phyloP scores from a whole-genome alignment of 768 basidiomycete species.

The Neoboletus subvelutipes region DNA sequence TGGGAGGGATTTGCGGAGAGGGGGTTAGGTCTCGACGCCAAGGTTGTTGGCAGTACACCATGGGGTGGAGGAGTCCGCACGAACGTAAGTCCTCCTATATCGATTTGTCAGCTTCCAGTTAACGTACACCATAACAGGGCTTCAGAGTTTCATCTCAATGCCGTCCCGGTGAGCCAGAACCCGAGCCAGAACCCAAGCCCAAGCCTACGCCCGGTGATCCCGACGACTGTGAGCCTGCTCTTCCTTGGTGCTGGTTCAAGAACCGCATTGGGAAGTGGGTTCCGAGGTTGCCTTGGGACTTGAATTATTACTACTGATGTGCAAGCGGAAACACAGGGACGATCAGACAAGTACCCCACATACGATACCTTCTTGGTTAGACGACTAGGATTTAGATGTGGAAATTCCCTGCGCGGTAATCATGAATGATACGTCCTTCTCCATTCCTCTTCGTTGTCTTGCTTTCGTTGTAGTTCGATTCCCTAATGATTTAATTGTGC shows the following conservation, averaged over 20 bases:
- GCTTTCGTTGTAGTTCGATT: constrained; percentile 2
- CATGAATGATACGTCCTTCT: neutral
- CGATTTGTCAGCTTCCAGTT: neutral
- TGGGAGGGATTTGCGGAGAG: constrained; percentile 84
- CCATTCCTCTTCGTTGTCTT: constrained; percentile 3
- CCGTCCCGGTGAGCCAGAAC: constrained; percentile 14
- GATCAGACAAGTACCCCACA: constrained; percentile 10
- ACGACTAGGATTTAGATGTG: constrained; percentile 10
- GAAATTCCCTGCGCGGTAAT: constrained; percentile 1
- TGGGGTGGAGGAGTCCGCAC: constrained; percentile 91
- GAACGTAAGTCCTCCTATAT: constrained; percentile 43
- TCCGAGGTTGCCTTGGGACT: constrained; percentile 17
- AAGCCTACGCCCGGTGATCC: constrained; percentile 34
- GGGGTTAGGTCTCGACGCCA: constrained; percentile 79
- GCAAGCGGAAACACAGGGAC: constrained; percentile 1
- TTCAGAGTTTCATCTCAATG: constrained; percentile 42
- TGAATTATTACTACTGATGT: constrained; percentile 14
- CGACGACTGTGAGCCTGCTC: constrained; percentile 16
- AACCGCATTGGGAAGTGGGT: constrained; percentile 11
- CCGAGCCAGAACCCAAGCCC: constrained; percentile 22
- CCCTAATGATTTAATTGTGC: constrained; percentile 14
- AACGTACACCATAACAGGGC: constrained; percentile 33
- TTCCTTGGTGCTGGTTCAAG: constrained; percentile 20
- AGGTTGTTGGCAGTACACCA: constrained; percentile 71
- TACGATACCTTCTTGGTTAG: constrained; percentile 17